Percentiles rank a stretch among this genome's conserved stretches.
Evolutionary conservation across 2,329 filamentous ascomycete species (phyloP).

Genomic region (Xylaria polymorpha): DNA sequence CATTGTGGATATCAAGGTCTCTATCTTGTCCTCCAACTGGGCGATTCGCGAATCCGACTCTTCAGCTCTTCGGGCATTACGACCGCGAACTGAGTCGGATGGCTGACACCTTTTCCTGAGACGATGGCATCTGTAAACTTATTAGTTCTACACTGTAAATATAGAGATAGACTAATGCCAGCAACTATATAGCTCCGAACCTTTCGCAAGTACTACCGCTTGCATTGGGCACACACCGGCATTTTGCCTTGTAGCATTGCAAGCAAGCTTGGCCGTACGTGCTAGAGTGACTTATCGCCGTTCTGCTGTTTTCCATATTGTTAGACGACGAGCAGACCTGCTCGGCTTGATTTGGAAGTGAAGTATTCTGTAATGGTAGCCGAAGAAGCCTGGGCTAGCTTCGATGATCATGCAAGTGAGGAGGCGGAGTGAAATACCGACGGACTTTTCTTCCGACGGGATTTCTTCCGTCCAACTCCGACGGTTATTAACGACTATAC

Average conservation of each 20-base stretch:
- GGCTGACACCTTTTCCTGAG: constrained; percentile 52
- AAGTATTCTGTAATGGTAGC: background rate
- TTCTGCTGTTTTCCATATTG: constrained; percentile 25
- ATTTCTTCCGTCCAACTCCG: constrained; percentile 8
- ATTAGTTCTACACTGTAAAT: constrained; percentile 13
- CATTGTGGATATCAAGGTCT: constrained; percentile 49
- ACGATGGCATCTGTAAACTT: constrained; percentile 48
- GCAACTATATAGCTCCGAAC: constrained; percentile 13
- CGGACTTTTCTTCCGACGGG: constrained; percentile 20
- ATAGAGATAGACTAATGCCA: background rate
- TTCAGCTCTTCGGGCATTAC: constrained; percentile 39
- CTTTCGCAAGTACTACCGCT: constrained; percentile 41
- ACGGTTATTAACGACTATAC: too few species aligned
- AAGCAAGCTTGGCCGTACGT: constrained; percentile 44
- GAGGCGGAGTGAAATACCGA: constrained; percentile 6
- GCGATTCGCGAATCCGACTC: constrained; percentile 51
- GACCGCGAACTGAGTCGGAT: constrained; percentile 51
- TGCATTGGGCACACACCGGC: constrained; percentile 41
- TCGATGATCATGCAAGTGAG: too few species aligned
- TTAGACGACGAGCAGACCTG: background rate
- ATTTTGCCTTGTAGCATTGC: constrained; percentile 44
- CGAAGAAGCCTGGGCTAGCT: background rate
- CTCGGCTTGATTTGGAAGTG: background rate
- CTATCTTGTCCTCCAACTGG: constrained; percentile 52
- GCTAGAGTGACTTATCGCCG: constrained; percentile 23